Evolutionary conservation across 768 basidiomycete species (phyloP).

Genomic region (Xerocomus brunneocitrinus): DNA sequence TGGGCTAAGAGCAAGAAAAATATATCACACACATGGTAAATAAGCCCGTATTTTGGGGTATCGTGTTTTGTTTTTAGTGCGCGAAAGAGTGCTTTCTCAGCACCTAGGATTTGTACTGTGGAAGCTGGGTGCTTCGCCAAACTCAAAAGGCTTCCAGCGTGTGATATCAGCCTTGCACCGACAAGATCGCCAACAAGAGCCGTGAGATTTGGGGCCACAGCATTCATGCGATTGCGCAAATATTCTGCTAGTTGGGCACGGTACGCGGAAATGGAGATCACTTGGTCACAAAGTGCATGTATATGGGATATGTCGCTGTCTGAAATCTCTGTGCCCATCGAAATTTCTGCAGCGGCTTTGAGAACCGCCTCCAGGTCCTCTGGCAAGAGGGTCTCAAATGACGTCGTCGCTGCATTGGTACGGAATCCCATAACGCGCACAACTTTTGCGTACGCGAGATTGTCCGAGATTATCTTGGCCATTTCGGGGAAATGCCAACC

Average conservation of each 20-base stretch:
- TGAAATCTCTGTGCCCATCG: conserved; percentile 99
- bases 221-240: conserved; percentile 95
- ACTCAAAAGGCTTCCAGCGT: conserved; percentile 67
- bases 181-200: conserved; percentile 76
- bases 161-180: conserved; percentile 69
- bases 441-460: conserved; percentile 93
- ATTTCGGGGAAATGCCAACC: conserved; percentile 99
- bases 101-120: conserved; percentile 72
- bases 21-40: conserved; percentile 77
- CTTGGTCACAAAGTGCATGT: conserved; percentile 94
- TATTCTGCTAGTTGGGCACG: conserved; percentile 94
- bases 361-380: conserved; percentile 95
- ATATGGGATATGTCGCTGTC: conserved; percentile 97
- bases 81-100: conserved; percentile 74
- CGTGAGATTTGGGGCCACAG: conserved; percentile 96
- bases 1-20: background rate
- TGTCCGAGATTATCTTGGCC: conserved; percentile 97
- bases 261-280: conserved; percentile 94
- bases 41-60: conserved; percentile 98
- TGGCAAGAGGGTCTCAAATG: conserved; percentile 86
- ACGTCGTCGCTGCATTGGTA: conserved; percentile 83
- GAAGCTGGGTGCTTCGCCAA: conserved; percentile 76
- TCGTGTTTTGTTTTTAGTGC: conserved; percentile 84
- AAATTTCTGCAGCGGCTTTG: conserved; percentile 94
- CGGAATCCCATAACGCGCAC: conserved; percentile 95